phyloP scores from a whole-genome alignment of 768 basidiomycete species.

The Peribolospora kevripleyi region DNA sequence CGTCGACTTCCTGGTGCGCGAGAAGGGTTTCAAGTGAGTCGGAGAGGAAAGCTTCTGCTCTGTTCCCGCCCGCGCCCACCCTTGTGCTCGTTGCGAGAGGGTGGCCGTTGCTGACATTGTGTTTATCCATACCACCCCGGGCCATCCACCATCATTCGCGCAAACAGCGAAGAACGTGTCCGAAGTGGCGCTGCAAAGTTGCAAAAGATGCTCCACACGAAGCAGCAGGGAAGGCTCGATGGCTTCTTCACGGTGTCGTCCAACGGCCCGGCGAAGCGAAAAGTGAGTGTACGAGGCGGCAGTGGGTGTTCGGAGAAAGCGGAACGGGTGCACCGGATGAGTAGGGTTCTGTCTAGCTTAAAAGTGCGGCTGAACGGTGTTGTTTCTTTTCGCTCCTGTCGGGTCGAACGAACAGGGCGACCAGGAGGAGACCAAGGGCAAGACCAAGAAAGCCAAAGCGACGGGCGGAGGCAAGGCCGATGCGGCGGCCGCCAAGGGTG shows the following conservation, averaged over 20 bases:
- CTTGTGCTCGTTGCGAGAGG: too few relatives aligned
- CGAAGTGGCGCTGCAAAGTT: slow-evolving; percentile 87
- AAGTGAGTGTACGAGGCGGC: too few relatives aligned
- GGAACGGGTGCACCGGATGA: too few relatives aligned
- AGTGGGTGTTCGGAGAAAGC: too few relatives aligned
- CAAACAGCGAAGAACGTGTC: slow-evolving; percentile 70
- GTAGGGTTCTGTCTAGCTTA: too few relatives aligned
- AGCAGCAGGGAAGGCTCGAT: slow-evolving; percentile 93
- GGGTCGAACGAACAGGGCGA: too few relatives aligned
- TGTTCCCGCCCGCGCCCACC: neutral
- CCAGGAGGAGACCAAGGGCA: too few relatives aligned
- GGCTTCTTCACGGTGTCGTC: slow-evolving; percentile 48
- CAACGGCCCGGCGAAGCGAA: neutral
- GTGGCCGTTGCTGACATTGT: neutral
- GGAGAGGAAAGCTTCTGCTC: neutral
- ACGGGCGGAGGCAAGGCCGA: too few relatives aligned
- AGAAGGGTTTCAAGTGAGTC: slow-evolving; percentile 89
- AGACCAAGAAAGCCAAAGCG: too few relatives aligned
- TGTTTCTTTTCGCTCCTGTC: too few relatives aligned
- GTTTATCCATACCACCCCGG: neutral
- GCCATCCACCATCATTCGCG: neutral
- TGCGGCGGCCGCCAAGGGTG: too few relatives aligned
- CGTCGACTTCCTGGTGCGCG: slow-evolving; percentile 70
- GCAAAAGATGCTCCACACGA: slow-evolving; percentile 55
- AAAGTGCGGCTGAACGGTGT: too few relatives aligned